Conservation (phyloP, 1,284 basidiomycete species). For the Agroathelia rolfsii region DNA sequence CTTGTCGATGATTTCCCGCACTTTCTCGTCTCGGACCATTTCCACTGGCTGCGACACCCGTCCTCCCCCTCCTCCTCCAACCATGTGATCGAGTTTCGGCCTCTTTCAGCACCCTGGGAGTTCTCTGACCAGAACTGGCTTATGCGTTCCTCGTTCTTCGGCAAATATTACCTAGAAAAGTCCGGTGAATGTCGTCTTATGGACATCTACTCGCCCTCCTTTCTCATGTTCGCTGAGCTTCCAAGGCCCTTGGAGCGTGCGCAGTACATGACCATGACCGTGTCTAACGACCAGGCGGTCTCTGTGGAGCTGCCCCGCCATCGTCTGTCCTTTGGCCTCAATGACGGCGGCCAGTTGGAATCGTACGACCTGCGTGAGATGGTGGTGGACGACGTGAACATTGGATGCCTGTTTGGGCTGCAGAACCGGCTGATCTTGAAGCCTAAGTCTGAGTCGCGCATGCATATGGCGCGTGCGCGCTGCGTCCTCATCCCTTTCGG, state of each 20-base stretch:
- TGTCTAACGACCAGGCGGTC: slow-evolving; percentile 6
- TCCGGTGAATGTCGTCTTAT: slow-evolving; percentile 15
- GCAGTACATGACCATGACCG: slow-evolving; percentile 19
- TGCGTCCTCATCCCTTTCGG: slow-evolving; percentile 29
- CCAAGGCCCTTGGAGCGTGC: slow-evolving; percentile 23
- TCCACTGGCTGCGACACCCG: slow-evolving; percentile 34
- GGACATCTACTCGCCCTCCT: slow-evolving; percentile 24
- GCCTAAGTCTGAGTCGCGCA: slow-evolving; percentile 9
- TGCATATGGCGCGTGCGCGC: slow-evolving; percentile 14
- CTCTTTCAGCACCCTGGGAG: slow-evolving; percentile 17
- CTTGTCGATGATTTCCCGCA: slow-evolving; percentile 29
- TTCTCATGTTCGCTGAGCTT: slow-evolving; percentile 19
- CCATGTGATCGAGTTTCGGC: slow-evolving; percentile 27
- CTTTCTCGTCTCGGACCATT: slow-evolving; percentile 21
- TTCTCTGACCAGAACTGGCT: slow-evolving; percentile 15
- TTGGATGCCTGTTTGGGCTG: slow-evolving; percentile 30
- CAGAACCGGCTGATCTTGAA: slow-evolving; percentile 29
- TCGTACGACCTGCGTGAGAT: slow-evolving; percentile 27
- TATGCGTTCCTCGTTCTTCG: slow-evolving; percentile 11
- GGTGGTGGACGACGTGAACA: slow-evolving; percentile 26
- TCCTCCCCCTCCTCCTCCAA: too few relatives aligned
- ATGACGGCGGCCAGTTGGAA: slow-evolving; percentile 17
- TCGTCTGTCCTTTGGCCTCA: slow-evolving; percentile 26
- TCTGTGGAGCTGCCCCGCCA: slow-evolving; percentile 23
- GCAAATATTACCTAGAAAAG: slow-evolving; percentile 10